Conservation (phyloP, 2,329 filamentous ascomycete genomes). For the Penicillium olsonii region DNA sequence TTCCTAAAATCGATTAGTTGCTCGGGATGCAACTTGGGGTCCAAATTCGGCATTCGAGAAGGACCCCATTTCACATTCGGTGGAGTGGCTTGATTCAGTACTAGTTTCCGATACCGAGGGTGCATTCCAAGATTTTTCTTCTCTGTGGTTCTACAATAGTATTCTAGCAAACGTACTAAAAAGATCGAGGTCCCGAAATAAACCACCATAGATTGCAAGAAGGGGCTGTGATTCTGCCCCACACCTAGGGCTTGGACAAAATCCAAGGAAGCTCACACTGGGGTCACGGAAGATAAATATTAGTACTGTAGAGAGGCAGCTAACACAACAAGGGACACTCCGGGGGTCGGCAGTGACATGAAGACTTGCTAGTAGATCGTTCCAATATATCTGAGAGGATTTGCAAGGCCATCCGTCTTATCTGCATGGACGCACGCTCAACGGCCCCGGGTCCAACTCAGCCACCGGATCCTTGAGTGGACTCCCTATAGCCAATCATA, state of each 20-base stretch:
- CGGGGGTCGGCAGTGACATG: too few relatives aligned
- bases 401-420: too few relatives aligned
- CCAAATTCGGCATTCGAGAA: background rate
- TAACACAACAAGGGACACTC: too few relatives aligned
- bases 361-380: too few relatives aligned
- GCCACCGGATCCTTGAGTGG: background rate
- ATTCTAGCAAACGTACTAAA: background rate
- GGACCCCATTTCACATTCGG: background rate
- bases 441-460: background rate
- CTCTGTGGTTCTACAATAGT: background rate
- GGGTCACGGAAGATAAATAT: too few relatives aligned
- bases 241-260: background rate
- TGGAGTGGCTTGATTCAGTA: background rate
- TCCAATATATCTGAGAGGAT: too few relatives aligned
- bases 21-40: constrained; percentile 2
- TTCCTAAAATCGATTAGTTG: background rate
- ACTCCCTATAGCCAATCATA: constrained; percentile 1
- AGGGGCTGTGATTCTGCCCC: background rate
- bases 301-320: too few relatives aligned
- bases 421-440: too few relatives aligned
- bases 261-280: background rate
- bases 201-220: background rate
- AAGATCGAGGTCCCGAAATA: background rate
- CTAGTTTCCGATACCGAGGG: background rate
- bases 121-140: background rate